Conservation (phyloP, 441 rosid genomes). For the Erodium texanum region DNA sequence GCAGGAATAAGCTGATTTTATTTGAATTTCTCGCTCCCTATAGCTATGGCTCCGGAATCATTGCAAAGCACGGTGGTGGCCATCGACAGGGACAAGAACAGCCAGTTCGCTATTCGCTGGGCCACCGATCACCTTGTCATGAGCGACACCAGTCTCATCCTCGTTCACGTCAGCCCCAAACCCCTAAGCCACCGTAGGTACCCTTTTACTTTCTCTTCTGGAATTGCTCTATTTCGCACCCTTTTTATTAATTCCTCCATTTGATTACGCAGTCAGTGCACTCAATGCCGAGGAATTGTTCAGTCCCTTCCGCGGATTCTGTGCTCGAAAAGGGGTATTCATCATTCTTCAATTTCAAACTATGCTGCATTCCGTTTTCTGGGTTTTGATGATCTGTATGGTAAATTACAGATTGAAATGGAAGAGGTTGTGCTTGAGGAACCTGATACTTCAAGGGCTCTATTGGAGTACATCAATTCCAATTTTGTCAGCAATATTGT, state of each 20-base stretch:
- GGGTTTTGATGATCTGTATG: background rate
- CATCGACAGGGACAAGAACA: constrained; percentile 70
- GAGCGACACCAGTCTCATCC: constrained; percentile 31
- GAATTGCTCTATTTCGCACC: no score
- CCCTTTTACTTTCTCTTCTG: no score
- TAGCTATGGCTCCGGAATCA: no score
- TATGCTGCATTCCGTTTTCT: background rate
- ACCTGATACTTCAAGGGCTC: constrained; percentile 47
- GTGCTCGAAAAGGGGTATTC: constrained; percentile 60
- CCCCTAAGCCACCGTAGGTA: background rate
- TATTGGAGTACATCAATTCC: constrained; percentile 46
- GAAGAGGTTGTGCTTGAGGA: constrained; percentile 61
- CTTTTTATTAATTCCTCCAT: background rate
- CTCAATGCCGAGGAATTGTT: constrained; percentile 34
- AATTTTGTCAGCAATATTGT: constrained; percentile 47
- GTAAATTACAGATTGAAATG: constrained; percentile 37
- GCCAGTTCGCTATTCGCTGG: constrained; percentile 79
- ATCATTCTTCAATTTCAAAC: background rate
- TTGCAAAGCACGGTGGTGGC: constrained; percentile 40
- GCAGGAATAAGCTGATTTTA: no score
- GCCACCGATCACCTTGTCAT: constrained; percentile 52
- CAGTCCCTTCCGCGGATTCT: constrained; percentile 42
- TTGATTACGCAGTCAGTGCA: constrained; percentile 19
- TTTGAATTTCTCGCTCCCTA: no score
- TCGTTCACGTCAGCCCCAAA: constrained; percentile 33